phyloP scores from a whole-genome alignment of 2,329 filamentous ascomycete species.

The Knufia petricola region DNA sequence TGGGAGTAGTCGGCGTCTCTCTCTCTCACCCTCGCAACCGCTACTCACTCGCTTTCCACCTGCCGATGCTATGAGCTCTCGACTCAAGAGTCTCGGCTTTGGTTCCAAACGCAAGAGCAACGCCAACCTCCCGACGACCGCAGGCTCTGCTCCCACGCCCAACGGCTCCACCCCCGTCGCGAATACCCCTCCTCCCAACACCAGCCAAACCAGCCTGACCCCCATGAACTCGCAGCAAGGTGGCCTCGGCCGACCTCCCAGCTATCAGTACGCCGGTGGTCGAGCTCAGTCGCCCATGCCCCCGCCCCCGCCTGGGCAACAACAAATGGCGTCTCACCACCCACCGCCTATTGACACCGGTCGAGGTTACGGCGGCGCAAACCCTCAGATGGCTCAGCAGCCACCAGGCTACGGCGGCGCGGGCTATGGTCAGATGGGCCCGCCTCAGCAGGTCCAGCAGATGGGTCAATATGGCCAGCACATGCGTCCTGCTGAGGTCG shows the following conservation, averaged over 20 bases:
- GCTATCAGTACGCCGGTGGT: constrained; percentile 48
- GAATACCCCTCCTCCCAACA: constrained; percentile 30
- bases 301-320: constrained; percentile 36
- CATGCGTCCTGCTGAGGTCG: constrained; percentile 55
- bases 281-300: constrained; percentile 46
- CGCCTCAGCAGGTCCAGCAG: constrained; percentile 24
- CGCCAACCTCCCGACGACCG: constrained; percentile 30
- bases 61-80: constrained; percentile 44
- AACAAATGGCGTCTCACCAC: constrained; percentile 36
- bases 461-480: constrained; percentile 26
- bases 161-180: constrained; percentile 26
- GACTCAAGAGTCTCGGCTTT: constrained; percentile 42
- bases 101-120: constrained; percentile 42
- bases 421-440: constrained; percentile 17
- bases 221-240: constrained; percentile 41
- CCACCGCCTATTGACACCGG: constrained; percentile 46
- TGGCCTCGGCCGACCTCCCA: constrained; percentile 51
- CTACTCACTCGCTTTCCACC: constrained; percentile 22
- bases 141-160: constrained; percentile 25
- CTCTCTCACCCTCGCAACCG: constrained; percentile 4
- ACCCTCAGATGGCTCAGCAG: constrained; percentile 30
- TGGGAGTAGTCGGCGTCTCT: constrained; percentile 8
- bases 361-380: constrained; percentile 40
- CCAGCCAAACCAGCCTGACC: constrained; percentile 42
- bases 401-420: constrained; percentile 37